Conservation (phyloP, 768 basidiomycete species). For the Lactarius sp. region DNA sequence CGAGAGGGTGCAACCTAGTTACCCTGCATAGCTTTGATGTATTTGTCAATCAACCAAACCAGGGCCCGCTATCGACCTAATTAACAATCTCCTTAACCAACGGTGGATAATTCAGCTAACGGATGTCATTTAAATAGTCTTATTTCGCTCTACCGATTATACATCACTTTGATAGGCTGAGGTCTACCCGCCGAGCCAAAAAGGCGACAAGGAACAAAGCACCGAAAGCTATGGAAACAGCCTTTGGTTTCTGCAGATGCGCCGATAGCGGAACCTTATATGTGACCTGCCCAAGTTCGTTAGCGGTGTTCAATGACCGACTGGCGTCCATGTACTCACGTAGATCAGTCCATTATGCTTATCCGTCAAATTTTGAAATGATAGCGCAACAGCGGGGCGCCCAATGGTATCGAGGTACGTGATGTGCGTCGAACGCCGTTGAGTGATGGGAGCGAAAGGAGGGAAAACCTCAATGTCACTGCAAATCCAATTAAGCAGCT, state of each 20-base stretch:
- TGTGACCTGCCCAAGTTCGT: conserved; percentile 55
- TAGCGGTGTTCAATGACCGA: not conserved
- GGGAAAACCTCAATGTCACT: conserved; percentile 74
- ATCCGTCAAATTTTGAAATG: conserved; percentile 70
- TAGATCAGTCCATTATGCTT: conserved; percentile 77
- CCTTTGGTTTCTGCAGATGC: conserved; percentile 83
- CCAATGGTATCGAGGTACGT: conserved; percentile 93
- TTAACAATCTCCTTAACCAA: conserved; percentile 26
- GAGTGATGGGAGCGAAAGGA: conserved; percentile 72
- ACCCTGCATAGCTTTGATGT: conserved; percentile 42
- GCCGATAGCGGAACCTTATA: conserved; percentile 78
- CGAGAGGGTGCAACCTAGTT: conserved; percentile 38
- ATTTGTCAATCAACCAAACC: conserved; percentile 22
- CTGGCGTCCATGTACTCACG: conserved; percentile 45
- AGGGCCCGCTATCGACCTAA: conserved; percentile 21
- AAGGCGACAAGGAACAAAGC: conserved; percentile 53
- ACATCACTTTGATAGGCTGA: conserved; percentile 35
- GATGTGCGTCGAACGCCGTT: conserved; percentile 58
- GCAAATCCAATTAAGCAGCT: conserved; percentile 22
- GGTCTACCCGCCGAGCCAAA: conserved; percentile 47
- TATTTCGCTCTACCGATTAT: conserved; percentile 25
- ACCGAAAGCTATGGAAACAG: conserved; percentile 68
- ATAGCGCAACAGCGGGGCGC: conserved; percentile 70
- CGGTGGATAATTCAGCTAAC: not conserved
- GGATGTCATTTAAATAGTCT: conserved; percentile 30